A percentile compares a stretch with the other conserved stretches of the same genome.
Evolutionary conservation across 108 stramenopile species (phyloP).

Genomic region (Cyclostephanos tholiformis): DNA sequence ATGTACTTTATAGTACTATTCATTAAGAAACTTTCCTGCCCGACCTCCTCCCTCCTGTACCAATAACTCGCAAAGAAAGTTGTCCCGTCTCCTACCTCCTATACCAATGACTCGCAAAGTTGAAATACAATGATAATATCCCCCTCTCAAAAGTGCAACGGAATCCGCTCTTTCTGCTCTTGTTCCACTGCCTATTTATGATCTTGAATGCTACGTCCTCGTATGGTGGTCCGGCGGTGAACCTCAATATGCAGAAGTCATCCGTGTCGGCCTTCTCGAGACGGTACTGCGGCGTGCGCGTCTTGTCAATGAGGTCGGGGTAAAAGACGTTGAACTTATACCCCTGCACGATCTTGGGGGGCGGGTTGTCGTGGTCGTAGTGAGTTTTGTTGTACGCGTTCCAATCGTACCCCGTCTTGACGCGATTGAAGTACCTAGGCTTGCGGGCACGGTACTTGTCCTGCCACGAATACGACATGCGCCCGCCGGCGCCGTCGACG

Average conservation of each 20-base stretch:
- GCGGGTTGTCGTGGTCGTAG: slow-evolving; percentile 98
- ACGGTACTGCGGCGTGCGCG: slow-evolving; percentile 91
- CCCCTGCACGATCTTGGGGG: slow-evolving; percentile 99
- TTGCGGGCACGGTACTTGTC: slow-evolving; percentile 97
- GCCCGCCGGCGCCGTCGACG: slow-evolving; percentile 1
- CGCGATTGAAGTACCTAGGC: slow-evolving; percentile 98
- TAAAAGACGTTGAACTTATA: slow-evolving; percentile 99
- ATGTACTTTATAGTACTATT: too few species aligned
- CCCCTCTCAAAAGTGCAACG: slow-evolving; percentile 97
- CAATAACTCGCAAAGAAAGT: background rate
- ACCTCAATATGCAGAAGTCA: slow-evolving; percentile 96
- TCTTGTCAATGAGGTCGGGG: slow-evolving; percentile 97
- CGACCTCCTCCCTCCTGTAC: too few species aligned
- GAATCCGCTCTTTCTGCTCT: slow-evolving; percentile 91
- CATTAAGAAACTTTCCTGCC: too few species aligned
- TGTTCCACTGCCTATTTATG: slow-evolving; percentile 98
- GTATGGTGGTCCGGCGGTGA: slow-evolving; percentile 97
- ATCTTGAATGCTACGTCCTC: slow-evolving; percentile 99
- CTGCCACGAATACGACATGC: slow-evolving; percentile 76
- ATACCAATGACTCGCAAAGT: slow-evolving; percentile 96
- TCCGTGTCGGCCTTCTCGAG: slow-evolving; percentile 90
- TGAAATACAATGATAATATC: slow-evolving; percentile 94
- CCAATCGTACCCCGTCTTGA: slow-evolving; percentile 98
- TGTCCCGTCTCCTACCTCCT: slow-evolving; percentile 66
- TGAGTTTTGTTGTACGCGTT: slow-evolving; percentile 99